These are phyloP conservation scores for Jacaranda copaia DNA, from an alignment of 257 asterid species.

Conservation along the genomic window DNA sequence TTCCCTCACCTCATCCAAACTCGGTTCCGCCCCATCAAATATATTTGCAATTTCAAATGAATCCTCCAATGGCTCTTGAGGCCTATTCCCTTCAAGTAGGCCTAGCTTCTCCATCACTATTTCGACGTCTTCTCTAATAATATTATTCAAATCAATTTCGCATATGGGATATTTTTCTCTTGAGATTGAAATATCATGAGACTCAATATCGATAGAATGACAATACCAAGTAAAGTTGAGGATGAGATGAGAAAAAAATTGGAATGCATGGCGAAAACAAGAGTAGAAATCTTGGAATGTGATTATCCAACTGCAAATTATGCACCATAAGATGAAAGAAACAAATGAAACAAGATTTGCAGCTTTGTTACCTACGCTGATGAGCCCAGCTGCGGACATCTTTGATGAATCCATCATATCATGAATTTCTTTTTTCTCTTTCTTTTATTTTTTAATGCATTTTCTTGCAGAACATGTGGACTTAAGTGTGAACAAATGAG, in stretches of 20 bases:
- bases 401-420: slow-evolving; percentile 31
- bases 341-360: slow-evolving; percentile 38
- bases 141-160: neutral
- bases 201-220: neutral
- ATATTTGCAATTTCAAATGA: slow-evolving; percentile 38
- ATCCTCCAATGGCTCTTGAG: neutral
- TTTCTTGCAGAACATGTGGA: neutral
- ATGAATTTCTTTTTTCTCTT: too few relatives aligned
- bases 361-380: slow-evolving; percentile 36
- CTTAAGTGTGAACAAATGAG: neutral
- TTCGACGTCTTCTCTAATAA: slow-evolving; percentile 36
- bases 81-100: neutral
- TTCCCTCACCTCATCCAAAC: slow-evolving; percentile 55
- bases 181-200: too few relatives aligned
- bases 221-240: neutral
- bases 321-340: slow-evolving; percentile 38
- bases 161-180: neutral
- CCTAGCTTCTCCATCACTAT: slow-evolving; percentile 52
- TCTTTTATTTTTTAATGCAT: neutral
- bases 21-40: slow-evolving; percentile 51
- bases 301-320: slow-evolving; percentile 33
- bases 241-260: neutral
- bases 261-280: slow-evolving; percentile 27
- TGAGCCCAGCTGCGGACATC: slow-evolving; percentile 36
- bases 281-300: slow-evolving; percentile 44